Base-by-base conservation (phyloP, 345 rosid genomes). In the Laguncularia racemosa region DNA sequence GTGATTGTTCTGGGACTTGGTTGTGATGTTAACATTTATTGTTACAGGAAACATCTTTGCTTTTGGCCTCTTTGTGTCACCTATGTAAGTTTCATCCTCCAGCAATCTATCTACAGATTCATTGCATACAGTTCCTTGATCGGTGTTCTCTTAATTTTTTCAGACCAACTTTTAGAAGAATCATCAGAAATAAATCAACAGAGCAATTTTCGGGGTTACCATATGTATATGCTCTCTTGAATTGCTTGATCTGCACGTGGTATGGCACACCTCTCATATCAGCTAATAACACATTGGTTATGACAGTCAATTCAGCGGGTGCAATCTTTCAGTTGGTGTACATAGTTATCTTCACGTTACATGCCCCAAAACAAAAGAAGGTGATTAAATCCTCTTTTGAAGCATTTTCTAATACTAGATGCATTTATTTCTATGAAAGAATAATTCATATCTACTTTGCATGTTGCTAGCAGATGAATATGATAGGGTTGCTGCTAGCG, bases 131-230 rank as follows among this genome's bases (percentile, higher is more conserved):
- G 28, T 50, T 18, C 43, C 46, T 33, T 67, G 13, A 60, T 60
- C 48, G 9, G 21, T 52, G 46, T 44, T 16, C 56, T 56, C 64
- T 44, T 18, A 51, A 61, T 57, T 20, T 47, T 48, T 57, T 28
- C 82, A 91, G 98, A 73, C 86, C 96, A 40, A 88, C 95, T 7
- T 91, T 85, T 77, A 76, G 77, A 71, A 84, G 98, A 76, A 84
- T 91, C 21, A 62, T 88, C 76, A 81, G 91, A 74, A 91, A 85
- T 72, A 67, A 20, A 46, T 73, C 98, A 0, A 91, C 86, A 0
- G 92, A 88, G 64, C 81, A 81, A 53, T 91, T 91, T 74, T 91
- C 96, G 0, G 96, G 88, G 62, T 73, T 85, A 74, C 98, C 98
- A 16, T 91, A 88, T 59, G 50, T 88, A 60, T 91, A 88, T 70